phyloP scores from a whole-genome alignment of 1,139 yeast species.

The Hansenula sp. region DNA sequence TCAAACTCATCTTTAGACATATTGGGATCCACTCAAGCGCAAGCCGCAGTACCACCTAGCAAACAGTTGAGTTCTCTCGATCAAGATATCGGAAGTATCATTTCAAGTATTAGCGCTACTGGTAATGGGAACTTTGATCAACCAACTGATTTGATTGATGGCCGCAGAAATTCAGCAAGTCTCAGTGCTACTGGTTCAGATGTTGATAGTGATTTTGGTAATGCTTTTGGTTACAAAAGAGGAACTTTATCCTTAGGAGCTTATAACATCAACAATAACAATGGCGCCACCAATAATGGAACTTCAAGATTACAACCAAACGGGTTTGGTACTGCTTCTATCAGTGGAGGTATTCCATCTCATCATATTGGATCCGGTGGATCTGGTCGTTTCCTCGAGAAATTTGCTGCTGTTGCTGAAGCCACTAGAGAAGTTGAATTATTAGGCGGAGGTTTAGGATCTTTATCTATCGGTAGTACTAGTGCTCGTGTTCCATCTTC shows the following conservation, averaged over 20 bases:
- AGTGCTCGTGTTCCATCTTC: conserved; percentile 25
- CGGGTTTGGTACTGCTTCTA: conserved; percentile 55
- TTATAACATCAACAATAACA: conserved; percentile 28
- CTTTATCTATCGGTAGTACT: conserved; percentile 27
- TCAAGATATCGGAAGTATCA: conserved; percentile 42
- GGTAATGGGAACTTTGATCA: conserved; percentile 28
- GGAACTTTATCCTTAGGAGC: conserved; percentile 41
- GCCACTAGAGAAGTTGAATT: conserved; percentile 74
- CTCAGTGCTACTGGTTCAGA: conserved; percentile 24
- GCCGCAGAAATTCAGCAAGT: conserved; percentile 17
- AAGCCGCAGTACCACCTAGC: conserved; percentile 2
- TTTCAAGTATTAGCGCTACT: conserved; percentile 29
- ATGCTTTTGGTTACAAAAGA: conserved; percentile 40
- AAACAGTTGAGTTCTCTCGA: conserved; percentile 12
- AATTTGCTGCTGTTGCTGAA: conserved; percentile 72
- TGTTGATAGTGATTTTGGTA: conserved; percentile 40
- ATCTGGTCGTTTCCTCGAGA: conserved; percentile 49
- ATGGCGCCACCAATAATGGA: conserved; percentile 9
- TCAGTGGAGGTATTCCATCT: conserved; percentile 47
- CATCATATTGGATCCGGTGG: conserved; percentile 27
- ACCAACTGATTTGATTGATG: conserved; percentile 10
- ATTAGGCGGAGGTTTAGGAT: conserved; percentile 30
- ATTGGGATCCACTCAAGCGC: conserved; percentile 10
- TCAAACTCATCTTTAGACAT: conserved; percentile 6
- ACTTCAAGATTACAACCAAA: conserved; percentile 27